Conservation (phyloP, 2,329 filamentous ascomycete genomes). For the Diaporthe helianthi region DNA sequence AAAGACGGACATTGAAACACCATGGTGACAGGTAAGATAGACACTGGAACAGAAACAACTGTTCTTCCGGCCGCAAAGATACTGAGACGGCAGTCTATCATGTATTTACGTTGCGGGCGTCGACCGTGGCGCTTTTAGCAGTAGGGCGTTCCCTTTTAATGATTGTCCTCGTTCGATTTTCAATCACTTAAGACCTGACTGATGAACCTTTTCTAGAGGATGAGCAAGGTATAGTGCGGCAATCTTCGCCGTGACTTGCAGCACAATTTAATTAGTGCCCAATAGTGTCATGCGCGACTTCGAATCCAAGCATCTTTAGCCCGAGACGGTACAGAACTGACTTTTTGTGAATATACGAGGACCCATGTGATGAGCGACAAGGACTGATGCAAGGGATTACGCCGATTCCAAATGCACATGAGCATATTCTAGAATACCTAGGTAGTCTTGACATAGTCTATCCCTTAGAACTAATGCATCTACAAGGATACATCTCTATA, state of each 20-base stretch:
- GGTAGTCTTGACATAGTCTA: not conserved
- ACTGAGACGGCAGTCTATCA: constrained; percentile 3
- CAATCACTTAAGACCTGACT: not conserved
- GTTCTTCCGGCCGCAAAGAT: not conserved
- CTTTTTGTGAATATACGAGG: not conserved
- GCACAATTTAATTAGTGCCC: not conserved
- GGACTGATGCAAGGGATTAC: not conserved
- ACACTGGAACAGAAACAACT: not conserved
- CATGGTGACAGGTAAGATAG: not conserved
- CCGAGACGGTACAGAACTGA: too few species aligned
- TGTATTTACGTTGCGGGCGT: constrained; percentile 22
- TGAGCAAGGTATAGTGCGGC: not conserved
- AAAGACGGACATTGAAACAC: not conserved
- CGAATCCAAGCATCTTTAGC: not conserved
- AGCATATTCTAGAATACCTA: not conserved
- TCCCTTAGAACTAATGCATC: not conserved
- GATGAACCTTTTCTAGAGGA: not conserved
- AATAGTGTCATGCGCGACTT: not conserved
- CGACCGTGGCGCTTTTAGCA: not conserved
- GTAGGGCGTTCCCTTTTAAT: constrained; percentile 19
- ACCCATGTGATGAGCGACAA: not conserved
- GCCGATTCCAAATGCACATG: not conserved
- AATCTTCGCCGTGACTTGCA: not conserved
- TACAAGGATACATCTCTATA: not conserved
- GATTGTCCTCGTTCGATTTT: not conserved